phyloP scores from a whole-genome alignment of 106 monocot species.

The Apostasia ramifera region DNA sequence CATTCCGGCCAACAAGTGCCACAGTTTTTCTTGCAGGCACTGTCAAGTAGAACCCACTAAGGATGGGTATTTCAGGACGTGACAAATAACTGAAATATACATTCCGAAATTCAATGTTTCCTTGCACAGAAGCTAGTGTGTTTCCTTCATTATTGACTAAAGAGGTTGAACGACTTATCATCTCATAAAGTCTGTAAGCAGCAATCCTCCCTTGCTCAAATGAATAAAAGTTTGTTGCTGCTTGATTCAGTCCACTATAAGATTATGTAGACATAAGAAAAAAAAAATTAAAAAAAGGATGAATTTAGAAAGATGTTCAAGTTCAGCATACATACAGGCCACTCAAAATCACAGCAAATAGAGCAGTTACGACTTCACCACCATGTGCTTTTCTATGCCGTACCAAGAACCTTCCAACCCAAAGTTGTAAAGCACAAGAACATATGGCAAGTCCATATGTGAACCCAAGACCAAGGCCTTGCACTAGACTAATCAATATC shows the following conservation, averaged over 20 bases:
- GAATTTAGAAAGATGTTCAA: background rate
- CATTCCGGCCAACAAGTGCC: constrained; percentile 96
- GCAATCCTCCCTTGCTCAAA: constrained; percentile 97
- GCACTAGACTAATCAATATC: constrained; percentile 94
- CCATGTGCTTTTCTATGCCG: constrained; percentile 72
- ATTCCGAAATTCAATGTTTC: constrained; percentile 92
- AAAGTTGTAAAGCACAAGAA: constrained; percentile 96
- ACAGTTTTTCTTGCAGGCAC: constrained; percentile 97
- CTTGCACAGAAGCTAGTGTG: constrained; percentile 64
- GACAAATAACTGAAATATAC: constrained; percentile 98
- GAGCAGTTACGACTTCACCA: constrained; percentile 79
- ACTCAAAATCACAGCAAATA: constrained; percentile 92
- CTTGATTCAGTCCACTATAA: constrained; percentile 88
- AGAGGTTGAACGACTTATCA: constrained; percentile 93
- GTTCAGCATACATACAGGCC: constrained; percentile 66
- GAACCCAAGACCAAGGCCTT: constrained; percentile 97
- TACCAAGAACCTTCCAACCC: constrained; percentile 83
- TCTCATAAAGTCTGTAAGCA: constrained; percentile 95
- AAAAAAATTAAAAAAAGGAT: constrained; percentile 3
- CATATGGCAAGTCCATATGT: constrained; percentile 99
- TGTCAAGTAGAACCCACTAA: constrained; percentile 89
- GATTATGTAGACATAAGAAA: background rate
- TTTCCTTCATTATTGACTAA: constrained; percentile 74
- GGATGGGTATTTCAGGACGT: constrained; percentile 92
- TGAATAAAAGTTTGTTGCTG: constrained; percentile 96